Evolutionary conservation across 768 basidiomycete species (phyloP), one percentile per base, ranked within the genome.

Genomic region (Galerina marginata): DNA sequence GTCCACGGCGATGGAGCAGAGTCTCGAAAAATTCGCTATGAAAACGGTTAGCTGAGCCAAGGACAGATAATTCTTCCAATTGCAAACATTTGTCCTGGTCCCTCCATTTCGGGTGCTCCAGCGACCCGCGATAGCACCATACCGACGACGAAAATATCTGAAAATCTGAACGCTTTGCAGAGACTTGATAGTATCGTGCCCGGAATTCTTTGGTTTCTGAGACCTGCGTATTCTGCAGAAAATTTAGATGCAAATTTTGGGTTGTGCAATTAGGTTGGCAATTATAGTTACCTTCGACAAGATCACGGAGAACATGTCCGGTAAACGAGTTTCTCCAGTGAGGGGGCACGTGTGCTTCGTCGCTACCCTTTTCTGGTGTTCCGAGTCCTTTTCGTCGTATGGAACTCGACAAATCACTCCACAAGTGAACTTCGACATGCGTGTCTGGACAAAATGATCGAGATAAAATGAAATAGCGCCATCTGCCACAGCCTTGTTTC

Each of bases 181-280:
- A 51, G 10, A 62, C 69, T 37, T 69, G 37, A 15, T 62, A 71
- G 16, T 72, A 80, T 0, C 56, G 61, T 47, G 70, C 70, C 52
- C 72, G 69, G 50, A 77, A 81, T 61, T 79, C 79, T 61, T 75
- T 72, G 11, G 71, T 65, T 54, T 79, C 80, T 4, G 69, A 71
- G 1, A 80, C 77, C 25, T 67, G 71, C 9, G 67, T 75, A 3
- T 75, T 73, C 79, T 81, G 43, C 23, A 50, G 3, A 52, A n/a
- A 9, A 6, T 42, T 16, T 40, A 20, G 26, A 25, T n/a, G n/a
- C 44, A 12, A 36, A 3, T 33, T 33, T 9, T 23, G 10, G 4
- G 26, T n/a, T 12, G 3, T 4, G 37, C 10, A 12, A 2, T 33
- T 33, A 33, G 16, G 64, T 20, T 25, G 33, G 43, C 37, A 16